Conservation (phyloP, 805 yeast species). For the Saccharomycopsis olivae region DNA sequence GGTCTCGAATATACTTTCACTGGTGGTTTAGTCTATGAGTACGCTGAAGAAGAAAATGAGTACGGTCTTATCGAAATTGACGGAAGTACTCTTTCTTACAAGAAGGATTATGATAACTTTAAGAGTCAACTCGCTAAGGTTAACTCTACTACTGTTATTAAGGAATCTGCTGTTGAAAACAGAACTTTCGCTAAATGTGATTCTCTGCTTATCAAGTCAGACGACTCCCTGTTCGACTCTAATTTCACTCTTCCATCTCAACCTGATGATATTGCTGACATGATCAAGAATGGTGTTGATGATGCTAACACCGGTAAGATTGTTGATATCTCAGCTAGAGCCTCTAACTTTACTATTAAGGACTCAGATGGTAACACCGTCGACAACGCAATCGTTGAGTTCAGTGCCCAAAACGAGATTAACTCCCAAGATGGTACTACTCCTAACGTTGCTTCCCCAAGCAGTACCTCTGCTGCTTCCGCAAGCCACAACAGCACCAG, state of each 20-base stretch:
- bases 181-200: constrained; percentile 31
- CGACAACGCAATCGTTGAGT: constrained; percentile 28
- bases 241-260: constrained; percentile 38
- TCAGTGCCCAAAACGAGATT: constrained; percentile 27
- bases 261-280: constrained; percentile 31
- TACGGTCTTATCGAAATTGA: constrained; percentile 65
- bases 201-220: constrained; percentile 25
- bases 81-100: constrained; percentile 30
- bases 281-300: constrained; percentile 40
- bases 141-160: constrained; percentile 27
- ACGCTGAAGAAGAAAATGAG: constrained; percentile 61
- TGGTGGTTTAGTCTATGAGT: constrained; percentile 93
- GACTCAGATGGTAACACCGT: constrained; percentile 28
- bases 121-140: constrained; percentile 30
- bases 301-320: constrained; percentile 35
- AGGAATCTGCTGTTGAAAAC: constrained; percentile 27
- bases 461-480: constrained; percentile 17
- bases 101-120: constrained; percentile 43
- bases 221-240: constrained; percentile 34
- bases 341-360: constrained; percentile 32
- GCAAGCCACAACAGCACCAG: constrained; percentile 19
- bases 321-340: constrained; percentile 28
- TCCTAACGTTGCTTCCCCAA: constrained; percentile 15
- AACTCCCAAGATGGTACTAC: constrained; percentile 23
- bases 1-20: constrained; percentile 58